Conservation (phyloP, 2,329 filamentous ascomycete species). For the Magnaporthiopsis rhizophila region DNA sequence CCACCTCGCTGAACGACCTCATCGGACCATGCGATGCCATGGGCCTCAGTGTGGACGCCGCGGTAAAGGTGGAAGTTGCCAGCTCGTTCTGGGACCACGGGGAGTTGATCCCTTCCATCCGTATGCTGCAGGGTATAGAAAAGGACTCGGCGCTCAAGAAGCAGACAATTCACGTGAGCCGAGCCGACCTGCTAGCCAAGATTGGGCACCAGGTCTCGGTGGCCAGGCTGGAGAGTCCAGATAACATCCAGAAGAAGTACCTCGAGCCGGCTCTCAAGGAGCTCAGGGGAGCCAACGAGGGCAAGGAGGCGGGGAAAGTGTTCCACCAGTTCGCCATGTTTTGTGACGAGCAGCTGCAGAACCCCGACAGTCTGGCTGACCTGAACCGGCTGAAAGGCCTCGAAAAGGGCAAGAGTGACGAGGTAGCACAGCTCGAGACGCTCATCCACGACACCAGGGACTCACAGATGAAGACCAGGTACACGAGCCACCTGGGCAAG, state of each 20-base stretch:
- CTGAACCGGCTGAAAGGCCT: conserved; percentile 72
- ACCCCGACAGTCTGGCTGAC: conserved; percentile 76
- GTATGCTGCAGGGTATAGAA: conserved; percentile 72
- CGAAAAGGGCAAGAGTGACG: conserved; percentile 70
- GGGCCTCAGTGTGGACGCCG: conserved; percentile 70
- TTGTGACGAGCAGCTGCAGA: conserved; percentile 89
- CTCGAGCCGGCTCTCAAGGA: conserved; percentile 77
- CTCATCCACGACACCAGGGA: conserved; percentile 44
- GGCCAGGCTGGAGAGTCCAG: conserved; percentile 83
- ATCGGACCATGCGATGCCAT: conserved; percentile 59
- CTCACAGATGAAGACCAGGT: conserved; percentile 44
- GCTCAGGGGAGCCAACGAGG: conserved; percentile 58
- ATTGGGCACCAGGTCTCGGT: conserved; percentile 84
- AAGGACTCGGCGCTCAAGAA: conserved; percentile 51
- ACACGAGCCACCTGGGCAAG: conserved; percentile 56
- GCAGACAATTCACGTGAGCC: conserved; percentile 64
- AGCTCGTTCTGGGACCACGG: conserved; percentile 92
- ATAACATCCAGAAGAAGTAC: conserved; percentile 81
- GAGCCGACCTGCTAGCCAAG: conserved; percentile 75
- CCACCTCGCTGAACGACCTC: conserved; percentile 74
- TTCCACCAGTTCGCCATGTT: conserved; percentile 94
- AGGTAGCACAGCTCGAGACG: conserved; percentile 65
- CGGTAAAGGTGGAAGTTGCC: conserved; percentile 73
- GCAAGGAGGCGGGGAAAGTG: conserved; percentile 73
- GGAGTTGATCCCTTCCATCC: conserved; percentile 80